Evolutionary conservation across 495 filamentous ascomycete species (phyloP), one percentile per base, ranked within the genome.

Genomic region (Podospora sp.): DNA sequence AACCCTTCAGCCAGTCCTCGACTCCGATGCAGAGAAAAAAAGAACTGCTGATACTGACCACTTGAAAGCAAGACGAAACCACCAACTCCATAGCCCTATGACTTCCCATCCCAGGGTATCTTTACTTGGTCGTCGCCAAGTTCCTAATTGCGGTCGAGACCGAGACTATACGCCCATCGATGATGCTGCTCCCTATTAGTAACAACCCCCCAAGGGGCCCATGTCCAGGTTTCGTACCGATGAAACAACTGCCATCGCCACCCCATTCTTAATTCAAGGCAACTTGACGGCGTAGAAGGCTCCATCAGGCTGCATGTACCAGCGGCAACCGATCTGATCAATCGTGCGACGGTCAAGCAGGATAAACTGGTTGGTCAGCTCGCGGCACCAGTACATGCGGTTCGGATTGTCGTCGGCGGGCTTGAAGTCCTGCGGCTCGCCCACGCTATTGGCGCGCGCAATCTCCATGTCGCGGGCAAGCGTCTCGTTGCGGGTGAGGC

Each of bases 301-400:
- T 40, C 84, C 83, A 36, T 77, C 75, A 33, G 78, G 71, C 58
- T 74, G 74, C 35, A 80, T 74, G 67, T 80, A 85, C 84, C 84
- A 86, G 56, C 81, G 75, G 52, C 74, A 81, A 33, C 80, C 77
- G 55, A 84, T 75, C 60, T 80, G 72, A 72, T 86, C 84, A 59
- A 86, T 82, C 6, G 80, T 79, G 65, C 74, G 74, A n/a, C 84
- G 79, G 68, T 78, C 81, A 26, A 79, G 75, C 57, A 82, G 71
- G 24, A 78, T 75, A 78, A 79, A 86, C 49, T 74, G 73, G 16
- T 80, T 80, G 68, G 85, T 79, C 22, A 79, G 68, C 68, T 86
- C 83, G 14, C 83, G 79, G 55, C 78, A 75, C 75, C 80, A 81
- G 67, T 85, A 86, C 74, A 83, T 76, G 60, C 84, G 83, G 46